Conservation (phyloP, 2,329 filamentous ascomycete species). For the Dryadomyces quercivorus region DNA sequence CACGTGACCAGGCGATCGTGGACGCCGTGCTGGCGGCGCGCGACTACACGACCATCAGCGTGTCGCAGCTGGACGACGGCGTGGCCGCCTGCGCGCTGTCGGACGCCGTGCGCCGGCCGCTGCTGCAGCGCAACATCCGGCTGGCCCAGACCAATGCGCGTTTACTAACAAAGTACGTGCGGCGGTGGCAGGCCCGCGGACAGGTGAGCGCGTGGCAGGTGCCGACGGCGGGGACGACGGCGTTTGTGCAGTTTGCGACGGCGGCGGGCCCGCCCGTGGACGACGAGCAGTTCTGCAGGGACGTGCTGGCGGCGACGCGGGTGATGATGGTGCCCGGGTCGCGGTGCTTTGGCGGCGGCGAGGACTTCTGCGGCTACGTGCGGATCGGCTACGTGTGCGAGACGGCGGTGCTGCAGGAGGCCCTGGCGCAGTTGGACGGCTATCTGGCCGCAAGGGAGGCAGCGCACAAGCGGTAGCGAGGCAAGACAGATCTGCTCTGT, state of each 20-base stretch:
- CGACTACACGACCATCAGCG: conserved; percentile 78
- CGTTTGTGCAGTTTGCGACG: conserved; percentile 58
- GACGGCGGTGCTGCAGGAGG: conserved; percentile 56
- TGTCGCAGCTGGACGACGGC: conserved; percentile 70
- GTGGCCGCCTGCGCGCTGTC: conserved; percentile 66
- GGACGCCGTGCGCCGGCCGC: conserved; percentile 22
- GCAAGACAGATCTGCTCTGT: no score
- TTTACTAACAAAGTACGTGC: conserved; percentile 55
- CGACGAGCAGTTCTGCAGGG: conserved; percentile 59
- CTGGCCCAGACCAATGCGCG: conserved; percentile 57
- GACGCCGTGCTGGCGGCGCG: conserved; percentile 50
- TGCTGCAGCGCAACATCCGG: conserved; percentile 41
- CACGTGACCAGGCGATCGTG: conserved; percentile 48
- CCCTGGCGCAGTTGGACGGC: conserved; percentile 35
- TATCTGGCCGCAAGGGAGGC: conserved; percentile 21
- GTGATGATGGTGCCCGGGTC: conserved; percentile 66
- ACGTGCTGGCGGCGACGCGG: conserved; percentile 54
- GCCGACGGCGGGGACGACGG: conserved; percentile 68
- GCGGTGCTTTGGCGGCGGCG: conserved; percentile 54
- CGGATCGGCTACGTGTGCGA: conserved; percentile 65
- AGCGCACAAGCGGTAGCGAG: no score
- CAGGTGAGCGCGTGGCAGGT: conserved; percentile 49
- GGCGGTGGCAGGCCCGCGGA: conserved; percentile 39
- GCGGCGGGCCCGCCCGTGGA: conserved; percentile 44
- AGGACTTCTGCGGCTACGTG: conserved; percentile 63